Percentiles rank a stretch among this genome's conserved stretches.
Evolutionary conservation across 1,284 basidiomycete genomes (phyloP).

Genomic region (Somion occarium): DNA sequence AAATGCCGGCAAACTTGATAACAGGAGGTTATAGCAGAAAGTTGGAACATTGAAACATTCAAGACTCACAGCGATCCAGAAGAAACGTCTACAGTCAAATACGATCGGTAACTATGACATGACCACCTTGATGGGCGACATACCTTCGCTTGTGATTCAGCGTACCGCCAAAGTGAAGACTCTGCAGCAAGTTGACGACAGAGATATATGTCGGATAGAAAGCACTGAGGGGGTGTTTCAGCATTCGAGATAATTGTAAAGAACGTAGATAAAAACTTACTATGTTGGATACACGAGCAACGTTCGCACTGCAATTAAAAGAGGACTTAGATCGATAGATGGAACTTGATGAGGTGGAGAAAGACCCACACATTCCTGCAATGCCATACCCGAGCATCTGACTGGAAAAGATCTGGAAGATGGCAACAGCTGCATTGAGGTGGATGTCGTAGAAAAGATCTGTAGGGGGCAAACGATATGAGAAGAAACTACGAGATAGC

Average conservation of each 20-base stretch:
- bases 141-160: slow-evolving; percentile 42
- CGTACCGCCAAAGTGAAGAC: slow-evolving; percentile 45
- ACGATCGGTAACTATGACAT: neutral
- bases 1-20: slow-evolving; percentile 39
- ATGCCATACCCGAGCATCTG: slow-evolving; percentile 63
- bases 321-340: neutral
- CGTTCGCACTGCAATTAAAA: slow-evolving; percentile 33
- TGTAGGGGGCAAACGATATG: slow-evolving; percentile 11
- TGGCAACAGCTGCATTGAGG: slow-evolving; percentile 47
- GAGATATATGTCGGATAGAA: slow-evolving; percentile 53
- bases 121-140: no score
- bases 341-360: neutral
- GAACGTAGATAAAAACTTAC: slow-evolving; percentile 23
- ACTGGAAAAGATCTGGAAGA: slow-evolving; percentile 55
- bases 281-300: slow-evolving; percentile 64
- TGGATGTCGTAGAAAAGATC: slow-evolving; percentile 56
- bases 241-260: no score
- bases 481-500: neutral
- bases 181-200: slow-evolving; percentile 52
- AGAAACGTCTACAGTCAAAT: slow-evolving; percentile 36
- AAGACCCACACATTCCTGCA: slow-evolving; percentile 45
- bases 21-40: slow-evolving; percentile 1
- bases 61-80: slow-evolving; percentile 54
- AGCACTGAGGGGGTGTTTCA: slow-evolving; percentile 42
- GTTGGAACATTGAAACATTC: slow-evolving; percentile 14